Conservation (phyloP, 495 filamentous ascomycete genomes). For the Baudoinia panamericana region DNA sequence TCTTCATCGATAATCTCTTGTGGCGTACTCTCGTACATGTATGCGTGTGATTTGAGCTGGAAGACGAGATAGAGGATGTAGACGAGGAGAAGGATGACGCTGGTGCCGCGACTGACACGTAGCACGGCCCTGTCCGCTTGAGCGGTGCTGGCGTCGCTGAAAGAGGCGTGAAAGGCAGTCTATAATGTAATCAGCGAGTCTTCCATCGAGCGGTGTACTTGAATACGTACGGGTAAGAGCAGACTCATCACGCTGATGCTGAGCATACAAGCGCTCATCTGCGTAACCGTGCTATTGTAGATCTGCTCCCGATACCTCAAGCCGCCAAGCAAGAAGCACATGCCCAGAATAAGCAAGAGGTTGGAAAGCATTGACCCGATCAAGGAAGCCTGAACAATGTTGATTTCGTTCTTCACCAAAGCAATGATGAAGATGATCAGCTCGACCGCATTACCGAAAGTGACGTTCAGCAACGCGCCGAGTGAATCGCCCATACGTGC, state of each 20-base stretch:
- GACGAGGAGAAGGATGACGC: conserved; percentile 72
- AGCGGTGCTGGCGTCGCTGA: conserved; percentile 38
- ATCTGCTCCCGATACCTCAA: conserved; percentile 82
- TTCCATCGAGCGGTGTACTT: neutral
- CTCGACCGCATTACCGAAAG: conserved; percentile 83
- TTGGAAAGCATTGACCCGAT: conserved; percentile 83
- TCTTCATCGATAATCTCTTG: conserved; percentile 84
- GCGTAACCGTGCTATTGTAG: conserved; percentile 87
- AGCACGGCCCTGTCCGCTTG: conserved; percentile 54
- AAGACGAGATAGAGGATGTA: conserved; percentile 80
- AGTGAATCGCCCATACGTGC: conserved; percentile 64
- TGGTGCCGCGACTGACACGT: conserved; percentile 78
- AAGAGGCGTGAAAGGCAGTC: conserved; percentile 88
- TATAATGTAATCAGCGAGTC: conserved; percentile 23
- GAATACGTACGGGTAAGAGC: conserved; percentile 48
- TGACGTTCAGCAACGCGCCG: conserved; percentile 72
- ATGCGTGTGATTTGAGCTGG: conserved; percentile 81
- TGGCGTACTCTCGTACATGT: conserved; percentile 81
- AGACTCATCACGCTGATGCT: conserved; percentile 82
- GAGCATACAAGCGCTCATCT: conserved; percentile 87
- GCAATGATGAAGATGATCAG: conserved; percentile 77
- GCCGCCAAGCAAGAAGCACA: conserved; percentile 79
- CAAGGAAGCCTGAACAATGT: conserved; percentile 78
- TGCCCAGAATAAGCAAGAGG: conserved; percentile 74
- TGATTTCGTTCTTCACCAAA: conserved; percentile 64